phyloP scores from a whole-genome alignment of 306 rosid genomes.

The Medicago arabica region DNA sequence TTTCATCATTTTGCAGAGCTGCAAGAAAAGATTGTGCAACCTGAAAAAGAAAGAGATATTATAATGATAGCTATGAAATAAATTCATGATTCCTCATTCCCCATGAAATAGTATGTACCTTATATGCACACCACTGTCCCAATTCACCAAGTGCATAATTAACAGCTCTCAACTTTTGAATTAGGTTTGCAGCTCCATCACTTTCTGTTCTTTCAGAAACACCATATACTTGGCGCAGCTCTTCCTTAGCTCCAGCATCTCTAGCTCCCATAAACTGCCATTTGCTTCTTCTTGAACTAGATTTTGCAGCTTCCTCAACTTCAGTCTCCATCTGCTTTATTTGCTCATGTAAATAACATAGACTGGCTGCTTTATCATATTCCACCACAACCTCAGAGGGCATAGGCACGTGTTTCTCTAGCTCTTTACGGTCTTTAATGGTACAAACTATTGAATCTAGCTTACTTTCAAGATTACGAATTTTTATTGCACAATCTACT shows the following conservation, averaged over 20 bases:
- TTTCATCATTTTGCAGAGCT: constrained; percentile 98
- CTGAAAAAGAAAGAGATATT: constrained; percentile 53
- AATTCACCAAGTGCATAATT: constrained; percentile 98
- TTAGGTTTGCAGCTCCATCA: constrained; percentile 97
- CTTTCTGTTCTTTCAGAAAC: constrained; percentile 99
- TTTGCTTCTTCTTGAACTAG: constrained; percentile 94
- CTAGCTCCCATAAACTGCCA: constrained; percentile 99
- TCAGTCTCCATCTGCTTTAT: constrained; percentile 93
- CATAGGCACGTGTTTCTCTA: constrained; percentile 97
- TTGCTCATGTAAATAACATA: constrained; percentile 95
- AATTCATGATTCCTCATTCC: constrained; percentile 20
- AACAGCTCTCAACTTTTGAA: constrained; percentile 95
- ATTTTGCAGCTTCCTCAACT: constrained; percentile 98
- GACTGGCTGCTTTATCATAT: constrained; percentile 93
- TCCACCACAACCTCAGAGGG: constrained; percentile 93
- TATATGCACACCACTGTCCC: constrained; percentile 98
- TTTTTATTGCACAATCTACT: constrained; percentile 97
- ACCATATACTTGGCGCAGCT: constrained; percentile 96
- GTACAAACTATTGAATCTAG: constrained; percentile 95
- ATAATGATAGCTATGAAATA: constrained; percentile 34
- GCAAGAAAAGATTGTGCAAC: constrained; percentile 93
- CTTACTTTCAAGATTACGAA: constrained; percentile 98
- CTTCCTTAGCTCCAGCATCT: constrained; percentile 99
- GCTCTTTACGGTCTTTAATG: constrained; percentile 94
- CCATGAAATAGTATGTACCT: constrained; percentile 56